These are phyloP conservation scores for Umbelopsis sp. DNA, from an alignment of 192 early-diverging fungal genomes.

Conservation along the genomic window DNA sequence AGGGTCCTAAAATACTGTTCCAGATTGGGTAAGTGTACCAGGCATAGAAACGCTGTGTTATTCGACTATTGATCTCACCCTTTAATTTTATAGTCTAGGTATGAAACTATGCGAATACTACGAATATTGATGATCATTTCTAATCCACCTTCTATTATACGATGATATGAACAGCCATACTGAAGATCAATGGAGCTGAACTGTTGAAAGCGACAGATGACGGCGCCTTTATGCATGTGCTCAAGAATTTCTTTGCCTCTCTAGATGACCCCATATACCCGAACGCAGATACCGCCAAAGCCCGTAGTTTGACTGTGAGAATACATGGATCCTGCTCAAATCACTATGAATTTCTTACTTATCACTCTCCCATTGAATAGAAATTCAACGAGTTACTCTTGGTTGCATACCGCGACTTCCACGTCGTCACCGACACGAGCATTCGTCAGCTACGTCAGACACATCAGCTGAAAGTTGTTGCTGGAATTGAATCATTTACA, in stretches of 20 bases:
- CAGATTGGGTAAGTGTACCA: constrained; percentile 70
- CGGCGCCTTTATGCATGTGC: constrained; percentile 75
- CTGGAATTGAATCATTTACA: constrained; percentile 90
- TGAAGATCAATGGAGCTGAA: constrained; percentile 90
- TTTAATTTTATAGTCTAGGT: constrained; percentile 23
- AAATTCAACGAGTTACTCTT: constrained; percentile 93
- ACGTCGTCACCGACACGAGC: constrained; percentile 70
- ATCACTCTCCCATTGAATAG: constrained; percentile 25
- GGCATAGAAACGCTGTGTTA: no score
- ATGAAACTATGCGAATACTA: neutral
- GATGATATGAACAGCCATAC: constrained; percentile 56
- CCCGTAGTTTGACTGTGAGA: constrained; percentile 13
- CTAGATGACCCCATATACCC: constrained; percentile 78
- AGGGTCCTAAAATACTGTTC: constrained; percentile 95
- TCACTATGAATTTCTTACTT: constrained; percentile 7
- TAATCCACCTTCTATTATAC: neutral
- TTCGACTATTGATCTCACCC: no score
- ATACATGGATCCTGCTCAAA: neutral
- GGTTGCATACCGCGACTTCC: constrained; percentile 90
- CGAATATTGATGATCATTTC: neutral
- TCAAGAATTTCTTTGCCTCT: constrained; percentile 86
- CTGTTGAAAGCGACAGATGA: constrained; percentile 70
- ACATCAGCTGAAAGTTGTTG: constrained; percentile 88
- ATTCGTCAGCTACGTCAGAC: constrained; percentile 81
- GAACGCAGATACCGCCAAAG: constrained; percentile 22